Base-by-base conservation (phyloP, 2,329 filamentous ascomycete species). In the Neofusicoccum laricinum region DNA sequence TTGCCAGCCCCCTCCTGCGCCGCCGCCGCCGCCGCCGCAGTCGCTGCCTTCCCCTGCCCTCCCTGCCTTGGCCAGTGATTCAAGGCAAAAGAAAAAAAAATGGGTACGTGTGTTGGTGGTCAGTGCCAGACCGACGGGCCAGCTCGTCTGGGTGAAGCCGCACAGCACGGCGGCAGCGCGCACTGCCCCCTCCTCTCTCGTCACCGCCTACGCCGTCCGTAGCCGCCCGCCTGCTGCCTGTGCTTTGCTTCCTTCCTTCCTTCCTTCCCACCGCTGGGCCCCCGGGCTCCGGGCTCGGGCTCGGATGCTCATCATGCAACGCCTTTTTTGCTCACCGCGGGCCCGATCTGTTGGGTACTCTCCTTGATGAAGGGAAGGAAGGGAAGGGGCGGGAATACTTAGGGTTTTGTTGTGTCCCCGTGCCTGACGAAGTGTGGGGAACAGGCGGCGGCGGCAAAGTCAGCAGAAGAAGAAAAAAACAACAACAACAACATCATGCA, bases 81-180 rank as follows among this genome's bases (percentile, higher is more conserved):
- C 36, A 38, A 12, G n/a, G 25, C 25, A 17, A 38, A 15, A 12
- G 34, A 36, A 36, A 38, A 53, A 53, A 53, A 21, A 7, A 21
- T 17, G 36, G 34, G 14, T 21, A 36, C 12, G 10, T 48, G 17
- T 40, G 51, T 21, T 55, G 51, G 36, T 53, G 50, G 50, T 19
- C 50, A 53, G 34, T 38, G 50, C 50, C n/a, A 30, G 25, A 30
- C 25, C 25, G 4, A 38, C 25, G 4, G 21, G 50, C 32, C 49
- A 53, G 51, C 51, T 55, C 51, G 51, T 55, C 51, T 55, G 51
- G 51, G n/a, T 55, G 51, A 55, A 55, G 51, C 51, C 51, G 51
- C 19, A 21, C 40, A n/a, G n/a, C 45, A 48, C 45, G 19, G 45
- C 45, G 45, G 30, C 12, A 41, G 49, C 49, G 17, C 49, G 49